phyloP scores from a whole-genome alignment of 2,329 filamentous ascomycete genomes.

The Aspergillus sp. region DNA sequence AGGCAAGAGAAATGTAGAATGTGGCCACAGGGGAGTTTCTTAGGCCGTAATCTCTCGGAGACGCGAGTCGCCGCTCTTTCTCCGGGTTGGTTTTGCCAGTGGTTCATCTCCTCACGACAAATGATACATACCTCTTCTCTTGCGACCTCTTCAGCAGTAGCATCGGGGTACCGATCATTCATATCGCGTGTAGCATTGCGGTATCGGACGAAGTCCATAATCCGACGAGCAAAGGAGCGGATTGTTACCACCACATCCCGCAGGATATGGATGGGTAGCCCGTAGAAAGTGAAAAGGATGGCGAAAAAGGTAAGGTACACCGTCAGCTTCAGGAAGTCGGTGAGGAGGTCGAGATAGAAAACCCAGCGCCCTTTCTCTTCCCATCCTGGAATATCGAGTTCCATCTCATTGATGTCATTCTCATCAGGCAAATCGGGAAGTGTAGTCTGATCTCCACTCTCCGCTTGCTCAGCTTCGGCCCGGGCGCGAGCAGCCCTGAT shows the following conservation, averaged over 20 bases:
- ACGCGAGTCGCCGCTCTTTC: conserved; percentile 51
- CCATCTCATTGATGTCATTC: conserved; percentile 86
- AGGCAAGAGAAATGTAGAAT: conserved; percentile 93
- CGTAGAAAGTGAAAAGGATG: conserved; percentile 91
- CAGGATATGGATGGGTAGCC: conserved; percentile 94
- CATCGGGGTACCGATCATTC: conserved; percentile 88
- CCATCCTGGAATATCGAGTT: conserved; percentile 95
- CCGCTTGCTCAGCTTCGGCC: conserved; percentile 45
- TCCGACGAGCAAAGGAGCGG: conserved; percentile 84
- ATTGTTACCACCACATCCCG: conserved; percentile 93
- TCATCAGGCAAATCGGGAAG: conserved; percentile 61
- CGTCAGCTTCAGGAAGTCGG: conserved; percentile 86
- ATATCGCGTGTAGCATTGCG: conserved; percentile 91
- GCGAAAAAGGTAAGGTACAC: conserved; percentile 93
- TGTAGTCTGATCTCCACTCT: conserved; percentile 42
- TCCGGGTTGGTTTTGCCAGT: conserved; percentile 64
- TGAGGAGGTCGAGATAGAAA: conserved; percentile 82
- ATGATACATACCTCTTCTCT: conserved; percentile 96
- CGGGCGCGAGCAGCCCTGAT: conserved; percentile 61
- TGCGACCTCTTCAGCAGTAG: conserved; percentile 80
- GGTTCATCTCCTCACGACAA: conserved; percentile 92
- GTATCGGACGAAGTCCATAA: conserved; percentile 88
- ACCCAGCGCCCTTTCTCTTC: conserved; percentile 93
- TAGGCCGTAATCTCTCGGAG: conserved; percentile 83
- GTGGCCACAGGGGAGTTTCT: conserved; percentile 95